phyloP scores from a whole-genome alignment of 1,284 basidiomycete genomes.

The Takashimella koratensis region DNA sequence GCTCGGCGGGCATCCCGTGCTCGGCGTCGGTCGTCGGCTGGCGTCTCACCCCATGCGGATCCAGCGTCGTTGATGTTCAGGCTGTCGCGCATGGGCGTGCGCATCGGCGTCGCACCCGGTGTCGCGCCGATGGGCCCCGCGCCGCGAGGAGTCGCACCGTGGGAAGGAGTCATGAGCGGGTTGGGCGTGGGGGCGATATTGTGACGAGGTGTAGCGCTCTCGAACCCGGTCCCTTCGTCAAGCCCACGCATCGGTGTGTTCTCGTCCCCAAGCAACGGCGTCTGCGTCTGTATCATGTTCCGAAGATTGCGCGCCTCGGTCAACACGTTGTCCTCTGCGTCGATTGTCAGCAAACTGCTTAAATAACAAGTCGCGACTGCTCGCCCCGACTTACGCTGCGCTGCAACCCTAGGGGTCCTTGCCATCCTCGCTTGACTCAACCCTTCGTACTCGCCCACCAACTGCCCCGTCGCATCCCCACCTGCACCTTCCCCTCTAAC shows the following conservation, averaged over 20 bases:
- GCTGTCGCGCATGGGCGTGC: constrained; percentile 87
- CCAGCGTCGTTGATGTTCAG: constrained; percentile 77
- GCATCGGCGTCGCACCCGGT: constrained; percentile 66
- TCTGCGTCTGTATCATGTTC: constrained; percentile 87
- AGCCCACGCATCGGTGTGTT: constrained; percentile 85
- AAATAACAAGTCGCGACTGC: constrained; percentile 12
- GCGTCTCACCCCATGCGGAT: constrained; percentile 61
- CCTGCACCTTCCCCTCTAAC: constrained; percentile 59
- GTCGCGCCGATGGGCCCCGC: too few species aligned
- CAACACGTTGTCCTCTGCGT: constrained; percentile 85
- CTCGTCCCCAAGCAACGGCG: constrained; percentile 92
- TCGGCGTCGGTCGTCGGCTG: constrained; percentile 66
- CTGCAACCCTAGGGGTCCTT: constrained; percentile 85
- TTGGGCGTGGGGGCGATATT: constrained; percentile 89
- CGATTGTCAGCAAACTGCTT: neutral
- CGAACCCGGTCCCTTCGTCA: constrained; percentile 74
- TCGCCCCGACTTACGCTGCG: constrained; percentile 70
- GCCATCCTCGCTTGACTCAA: constrained; percentile 84
- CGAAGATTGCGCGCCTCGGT: constrained; percentile 91
- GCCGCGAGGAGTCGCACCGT: constrained; percentile 61
- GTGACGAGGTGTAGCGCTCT: constrained; percentile 84
- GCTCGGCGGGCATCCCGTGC: constrained; percentile 64
- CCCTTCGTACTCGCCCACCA: constrained; percentile 89
- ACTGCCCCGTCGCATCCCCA: constrained; percentile 76
- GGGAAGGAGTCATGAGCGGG: constrained; percentile 81